phyloP scores from a whole-genome alignment of 192 early-diverging fungal genomes.

The Coemansia sp. region DNA sequence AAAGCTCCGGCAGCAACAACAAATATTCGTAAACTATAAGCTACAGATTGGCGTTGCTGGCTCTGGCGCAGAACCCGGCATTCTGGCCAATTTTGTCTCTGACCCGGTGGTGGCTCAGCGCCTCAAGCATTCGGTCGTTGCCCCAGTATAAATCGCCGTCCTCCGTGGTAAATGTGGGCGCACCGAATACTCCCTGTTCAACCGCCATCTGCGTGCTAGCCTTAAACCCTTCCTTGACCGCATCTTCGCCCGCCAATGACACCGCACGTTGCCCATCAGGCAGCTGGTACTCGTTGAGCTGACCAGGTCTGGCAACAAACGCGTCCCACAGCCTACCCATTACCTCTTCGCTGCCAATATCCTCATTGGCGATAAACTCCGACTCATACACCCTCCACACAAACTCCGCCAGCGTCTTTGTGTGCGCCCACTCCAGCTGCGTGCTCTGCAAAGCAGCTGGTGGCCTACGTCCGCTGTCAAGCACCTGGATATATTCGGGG shows the following conservation, averaged over 20 bases:
- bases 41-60: constrained; percentile 25
- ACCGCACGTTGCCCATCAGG: constrained; percentile 29
- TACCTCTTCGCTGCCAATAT: constrained; percentile 36
- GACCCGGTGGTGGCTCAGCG: constrained; percentile 29
- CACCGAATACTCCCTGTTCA: constrained; percentile 54
- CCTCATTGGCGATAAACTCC: constrained; percentile 32
- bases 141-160: constrained; percentile 62
- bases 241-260: constrained; percentile 18
- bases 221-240: constrained; percentile 38
- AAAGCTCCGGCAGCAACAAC: no score
- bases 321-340: constrained; percentile 35
- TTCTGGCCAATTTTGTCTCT: constrained; percentile 28
- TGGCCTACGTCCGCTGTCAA: constrained; percentile 4
- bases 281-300: background rate
- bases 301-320: constrained; percentile 14
- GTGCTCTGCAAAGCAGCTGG: background rate
- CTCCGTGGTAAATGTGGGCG: constrained; percentile 57
- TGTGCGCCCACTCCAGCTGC: constrained; percentile 2
- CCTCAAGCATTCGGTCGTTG: constrained; percentile 57
- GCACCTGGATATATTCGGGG: constrained; percentile 14
- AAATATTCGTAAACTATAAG: no score
- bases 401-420: constrained; percentile 37
- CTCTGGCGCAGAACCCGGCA: constrained; percentile 24
- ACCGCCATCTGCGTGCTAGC: constrained; percentile 50
- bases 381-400: constrained; percentile 45